These are phyloP conservation scores for Naganishia sp. DNA, from an alignment of 1,284 basidiomycete species.

Conservation along the genomic window DNA sequence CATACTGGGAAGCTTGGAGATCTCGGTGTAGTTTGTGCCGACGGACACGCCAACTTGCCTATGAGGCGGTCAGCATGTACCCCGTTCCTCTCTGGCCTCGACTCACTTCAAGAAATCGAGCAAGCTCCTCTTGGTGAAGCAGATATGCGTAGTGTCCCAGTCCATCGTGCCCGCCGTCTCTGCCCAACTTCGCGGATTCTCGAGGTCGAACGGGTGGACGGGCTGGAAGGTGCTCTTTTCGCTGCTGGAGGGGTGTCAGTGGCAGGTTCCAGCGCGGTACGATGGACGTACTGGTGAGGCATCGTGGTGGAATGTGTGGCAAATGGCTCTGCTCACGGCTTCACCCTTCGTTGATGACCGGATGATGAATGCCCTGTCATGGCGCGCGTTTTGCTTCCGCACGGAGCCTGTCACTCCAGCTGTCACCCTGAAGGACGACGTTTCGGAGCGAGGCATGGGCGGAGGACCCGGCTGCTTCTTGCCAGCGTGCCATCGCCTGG, in stretches of 20 bases:
- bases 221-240: constrained; percentile 46
- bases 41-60: constrained; percentile 43
- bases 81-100: too few species aligned
- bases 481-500: too few species aligned
- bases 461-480: too few species aligned
- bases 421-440: too few species aligned
- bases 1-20: constrained; percentile 45
- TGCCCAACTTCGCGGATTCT: constrained; percentile 52
- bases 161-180: constrained; percentile 46
- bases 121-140: constrained; percentile 53
- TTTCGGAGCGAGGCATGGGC: too few species aligned
- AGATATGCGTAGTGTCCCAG: constrained; percentile 47
- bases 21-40: constrained; percentile 52
- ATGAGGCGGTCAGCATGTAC: neutral
- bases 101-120: constrained; percentile 54
- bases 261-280: neutral
- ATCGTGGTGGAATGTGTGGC: neutral
- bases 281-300: neutral
- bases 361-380: too few species aligned
- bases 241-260: neutral
- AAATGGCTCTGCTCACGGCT: too few species aligned
- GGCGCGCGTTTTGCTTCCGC: too few species aligned
- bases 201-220: constrained; percentile 54
- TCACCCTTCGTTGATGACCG: too few species aligned
- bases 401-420: too few species aligned